Conservation (phyloP, 2,329 filamentous ascomycete species). For the Diaporthe sp. region DNA sequence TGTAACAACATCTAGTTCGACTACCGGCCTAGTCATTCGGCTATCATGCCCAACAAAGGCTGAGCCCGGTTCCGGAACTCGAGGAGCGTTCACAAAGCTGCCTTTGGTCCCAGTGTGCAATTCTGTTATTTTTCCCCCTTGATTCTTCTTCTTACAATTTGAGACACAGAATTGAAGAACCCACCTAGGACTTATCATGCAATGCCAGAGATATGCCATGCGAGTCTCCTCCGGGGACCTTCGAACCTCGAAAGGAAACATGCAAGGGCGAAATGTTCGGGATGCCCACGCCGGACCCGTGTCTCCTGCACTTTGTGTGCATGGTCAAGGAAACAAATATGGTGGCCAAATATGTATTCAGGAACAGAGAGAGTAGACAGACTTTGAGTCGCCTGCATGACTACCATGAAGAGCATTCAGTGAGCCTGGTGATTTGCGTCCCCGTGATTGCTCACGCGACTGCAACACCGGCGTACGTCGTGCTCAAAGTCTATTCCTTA, state of each 20-base stretch:
- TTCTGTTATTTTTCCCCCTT: neutral
- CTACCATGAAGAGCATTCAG: neutral
- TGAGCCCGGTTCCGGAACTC: conserved; percentile 10
- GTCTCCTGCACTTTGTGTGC: neutral
- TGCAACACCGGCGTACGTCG: neutral
- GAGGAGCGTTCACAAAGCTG: neutral
- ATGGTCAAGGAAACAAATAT: neutral
- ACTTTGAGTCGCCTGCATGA: neutral
- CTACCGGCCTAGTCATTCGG: neutral
- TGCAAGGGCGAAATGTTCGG: neutral
- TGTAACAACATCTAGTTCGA: neutral
- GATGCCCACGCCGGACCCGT: neutral
- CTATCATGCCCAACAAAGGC: conserved; percentile 14
- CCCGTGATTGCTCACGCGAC: neutral
- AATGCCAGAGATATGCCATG: neutral
- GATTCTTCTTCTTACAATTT: neutral
- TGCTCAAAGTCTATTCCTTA: neutral
- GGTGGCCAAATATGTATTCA: neutral
- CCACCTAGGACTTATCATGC: neutral
- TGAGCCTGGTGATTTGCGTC: neutral
- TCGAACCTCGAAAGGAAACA: neutral
- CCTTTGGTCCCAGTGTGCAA: neutral
- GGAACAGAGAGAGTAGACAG: neutral
- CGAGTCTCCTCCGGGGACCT: neutral
- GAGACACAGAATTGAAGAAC: neutral